Base-by-base conservation (phyloP, 1,284 basidiomycete genomes). In the Xerocomus nothofagi region DNA sequence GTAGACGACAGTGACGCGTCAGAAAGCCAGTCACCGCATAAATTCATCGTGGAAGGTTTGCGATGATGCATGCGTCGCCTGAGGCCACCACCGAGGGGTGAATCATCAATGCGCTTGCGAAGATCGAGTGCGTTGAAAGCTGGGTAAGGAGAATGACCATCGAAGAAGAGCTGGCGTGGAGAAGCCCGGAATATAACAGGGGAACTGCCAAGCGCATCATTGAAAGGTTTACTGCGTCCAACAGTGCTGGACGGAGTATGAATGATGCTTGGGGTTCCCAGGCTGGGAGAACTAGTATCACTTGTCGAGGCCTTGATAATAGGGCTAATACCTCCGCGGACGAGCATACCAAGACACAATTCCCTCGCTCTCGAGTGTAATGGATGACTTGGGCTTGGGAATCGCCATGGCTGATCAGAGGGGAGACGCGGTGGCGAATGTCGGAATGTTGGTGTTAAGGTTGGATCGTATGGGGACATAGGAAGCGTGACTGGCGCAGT, bases 321-420 rank as follows among this genome's bases (percentile, higher is more conserved):
- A n/a, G 76, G 76, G 50, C 75, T 79, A 3, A 65, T 59, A 34
- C 70, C 71, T 11, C 68, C 70, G 20, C 63, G 67, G 21, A 78
- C 73, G 20, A 88, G 71, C 75, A 83, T 79, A 45, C 76, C 75
- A 39, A 88, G 68, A 23, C 82, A 82, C n/a, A 86, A 59, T 51
- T 88, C 82, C 33, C 80, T 77, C 10, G 77, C 76, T 26, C 67
- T 74, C 12, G 79, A 81, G 63, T 86, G 80, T 30, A 87, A 68
- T 3, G 86, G 84, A 61, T 87, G 82, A 46, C 82, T 84, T 18
- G 84, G 83, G 58, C 83, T 86, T 15, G 82, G 79, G 62, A 81
- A 88, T 31, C 83, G 79, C 87, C 86, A 89, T 6, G 87, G 86
- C 51, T 87, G 85, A 55, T 86, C 81, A 17, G 80, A 84, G 7